Conservation (phyloP, 345 rosid species). For the Raphanus sativus region DNA sequence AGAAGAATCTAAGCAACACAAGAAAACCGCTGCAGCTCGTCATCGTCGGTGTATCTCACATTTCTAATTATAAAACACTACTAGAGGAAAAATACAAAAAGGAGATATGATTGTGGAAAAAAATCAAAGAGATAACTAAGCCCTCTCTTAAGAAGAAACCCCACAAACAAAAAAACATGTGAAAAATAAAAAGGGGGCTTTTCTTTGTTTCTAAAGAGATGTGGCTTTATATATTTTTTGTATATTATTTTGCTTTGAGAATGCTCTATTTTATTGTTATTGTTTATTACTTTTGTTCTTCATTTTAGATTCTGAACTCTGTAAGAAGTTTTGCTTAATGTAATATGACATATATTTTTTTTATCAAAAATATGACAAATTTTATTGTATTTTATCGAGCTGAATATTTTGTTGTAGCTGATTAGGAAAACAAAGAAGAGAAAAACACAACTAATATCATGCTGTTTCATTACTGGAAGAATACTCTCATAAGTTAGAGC, state of each 20-base stretch:
- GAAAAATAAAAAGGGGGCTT: neutral
- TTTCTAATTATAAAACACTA: constrained; percentile 30
- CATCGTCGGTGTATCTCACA: constrained; percentile 88
- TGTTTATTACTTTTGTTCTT: neutral
- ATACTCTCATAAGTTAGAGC: constrained; percentile 29
- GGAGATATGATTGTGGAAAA: neutral
- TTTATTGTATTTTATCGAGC: neutral
- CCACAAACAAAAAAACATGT: neutral
- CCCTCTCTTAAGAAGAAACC: constrained; percentile 44
- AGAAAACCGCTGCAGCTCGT: constrained; percentile 52
- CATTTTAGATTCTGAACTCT: constrained; percentile 35
- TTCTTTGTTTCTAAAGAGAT: constrained; percentile 48
- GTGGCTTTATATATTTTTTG: constrained; percentile 40
- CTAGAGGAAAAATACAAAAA: constrained; percentile 28
- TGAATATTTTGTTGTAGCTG: neutral
- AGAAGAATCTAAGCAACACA: constrained; percentile 72
- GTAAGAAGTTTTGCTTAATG: constrained; percentile 38
- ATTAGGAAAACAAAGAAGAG: constrained; percentile 1
- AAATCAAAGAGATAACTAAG: constrained; percentile 29
- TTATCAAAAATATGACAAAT: constrained; percentile 35
- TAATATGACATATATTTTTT: constrained; percentile 36
- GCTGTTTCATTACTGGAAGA: constrained; percentile 36
- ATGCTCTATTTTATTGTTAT: constrained; percentile 15
- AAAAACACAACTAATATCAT: constrained; percentile 21
- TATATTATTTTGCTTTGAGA: constrained; percentile 29